Evolutionary conservation across 1,284 basidiomycete species (phyloP).

Genomic region (Sphagnurus paluster): DNA sequence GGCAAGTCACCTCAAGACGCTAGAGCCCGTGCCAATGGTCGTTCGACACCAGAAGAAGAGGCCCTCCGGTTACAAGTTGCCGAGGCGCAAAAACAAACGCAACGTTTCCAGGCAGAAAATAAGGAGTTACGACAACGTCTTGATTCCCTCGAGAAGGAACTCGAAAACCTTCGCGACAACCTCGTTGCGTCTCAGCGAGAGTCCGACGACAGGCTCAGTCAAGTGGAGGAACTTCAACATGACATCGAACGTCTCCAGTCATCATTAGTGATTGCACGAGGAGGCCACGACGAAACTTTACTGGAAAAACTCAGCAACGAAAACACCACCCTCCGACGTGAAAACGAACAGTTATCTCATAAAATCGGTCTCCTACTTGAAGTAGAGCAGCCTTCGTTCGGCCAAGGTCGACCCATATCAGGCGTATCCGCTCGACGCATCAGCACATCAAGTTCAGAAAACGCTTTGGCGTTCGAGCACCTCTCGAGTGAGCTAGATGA

Average conservation of each 20-base stretch:
- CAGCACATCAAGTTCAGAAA: constrained; percentile 82
- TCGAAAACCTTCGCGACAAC: constrained; percentile 72
- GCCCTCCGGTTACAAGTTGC: constrained; percentile 64
- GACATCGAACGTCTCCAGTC: constrained; percentile 80
- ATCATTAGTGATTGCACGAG: constrained; percentile 74
- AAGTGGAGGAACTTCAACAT: constrained; percentile 76
- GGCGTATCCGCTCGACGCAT: constrained; percentile 60
- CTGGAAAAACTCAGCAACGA: constrained; percentile 78
- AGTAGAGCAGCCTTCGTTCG: constrained; percentile 75
- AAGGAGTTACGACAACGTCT: constrained; percentile 77
- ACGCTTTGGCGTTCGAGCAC: constrained; percentile 69
- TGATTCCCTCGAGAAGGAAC: constrained; percentile 72
- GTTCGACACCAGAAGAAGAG: constrained; percentile 79
- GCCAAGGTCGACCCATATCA: constrained; percentile 61
- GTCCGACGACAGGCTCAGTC: constrained; percentile 73
- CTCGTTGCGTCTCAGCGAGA: constrained; percentile 72
- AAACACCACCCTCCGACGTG: constrained; percentile 73
- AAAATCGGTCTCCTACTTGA: constrained; percentile 86
- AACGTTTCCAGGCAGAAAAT: constrained; percentile 69
- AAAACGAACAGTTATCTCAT: constrained; percentile 83
- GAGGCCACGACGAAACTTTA: constrained; percentile 68
- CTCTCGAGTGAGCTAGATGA: constrained; percentile 78
- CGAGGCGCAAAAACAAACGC: constrained; percentile 73
- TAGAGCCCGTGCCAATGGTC: constrained; percentile 71
- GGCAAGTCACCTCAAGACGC: constrained; percentile 57